A percentile compares a stretch with the other conserved stretches of the same genome.
phyloP scores from a whole-genome alignment of 345 rosid species.

The Bruguiera sexangula region DNA sequence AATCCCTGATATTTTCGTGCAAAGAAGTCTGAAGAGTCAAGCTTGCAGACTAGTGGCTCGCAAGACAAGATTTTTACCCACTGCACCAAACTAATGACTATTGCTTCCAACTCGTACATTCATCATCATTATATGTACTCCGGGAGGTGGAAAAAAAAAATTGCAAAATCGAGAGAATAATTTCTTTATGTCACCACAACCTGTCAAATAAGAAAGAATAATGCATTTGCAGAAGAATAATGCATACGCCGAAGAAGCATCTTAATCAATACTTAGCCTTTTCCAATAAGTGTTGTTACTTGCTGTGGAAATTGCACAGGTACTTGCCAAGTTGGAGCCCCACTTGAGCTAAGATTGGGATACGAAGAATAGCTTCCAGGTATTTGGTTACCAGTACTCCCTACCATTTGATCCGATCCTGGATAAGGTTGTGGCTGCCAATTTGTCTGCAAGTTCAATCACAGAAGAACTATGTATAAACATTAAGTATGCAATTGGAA shows the following conservation, averaged over 20 bases:
- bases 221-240: background rate
- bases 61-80: background rate
- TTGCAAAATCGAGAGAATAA: background rate
- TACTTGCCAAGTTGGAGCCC: slow-evolving; percentile 51
- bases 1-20: no score
- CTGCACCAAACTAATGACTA: background rate
- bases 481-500: background rate
- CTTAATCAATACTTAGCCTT: slow-evolving; percentile 48
- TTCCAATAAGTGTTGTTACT: slow-evolving; percentile 51
- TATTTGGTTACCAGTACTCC: slow-evolving; percentile 22
- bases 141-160: background rate
- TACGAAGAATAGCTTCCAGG: slow-evolving; percentile 37
- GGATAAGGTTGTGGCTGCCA: slow-evolving; percentile 31
- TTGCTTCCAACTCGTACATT: background rate
- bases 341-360: slow-evolving; percentile 35
- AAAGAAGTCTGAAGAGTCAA: background rate
- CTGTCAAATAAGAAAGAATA: background rate
- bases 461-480: background rate
- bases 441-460: slow-evolving; percentile 5
- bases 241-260: background rate
- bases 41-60: background rate
- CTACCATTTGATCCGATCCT: slow-evolving; percentile 33
- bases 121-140: background rate
- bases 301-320: slow-evolving; percentile 48
- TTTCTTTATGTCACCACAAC: background rate